Conservation (phyloP, 1,284 basidiomycete species). For the Tilletia caries region DNA sequence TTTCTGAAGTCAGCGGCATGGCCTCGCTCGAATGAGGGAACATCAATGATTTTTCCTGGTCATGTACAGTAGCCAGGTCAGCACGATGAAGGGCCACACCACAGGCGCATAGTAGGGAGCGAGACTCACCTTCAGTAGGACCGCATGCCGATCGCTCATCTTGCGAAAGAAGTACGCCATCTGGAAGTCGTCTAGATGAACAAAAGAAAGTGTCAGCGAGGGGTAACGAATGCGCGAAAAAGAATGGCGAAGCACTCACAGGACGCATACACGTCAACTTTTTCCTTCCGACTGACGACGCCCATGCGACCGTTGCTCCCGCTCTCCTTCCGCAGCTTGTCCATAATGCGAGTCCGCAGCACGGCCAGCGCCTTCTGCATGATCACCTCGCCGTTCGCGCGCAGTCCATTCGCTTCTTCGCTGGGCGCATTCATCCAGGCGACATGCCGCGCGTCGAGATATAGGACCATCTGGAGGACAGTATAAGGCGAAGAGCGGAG, state of each 20-base stretch:
- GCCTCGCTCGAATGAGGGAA: neutral
- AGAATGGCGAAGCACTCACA: slow-evolving; percentile 15
- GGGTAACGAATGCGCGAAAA: slow-evolving; percentile 21
- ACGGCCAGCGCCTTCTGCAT: slow-evolving; percentile 21
- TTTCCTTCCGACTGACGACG: slow-evolving; percentile 39
- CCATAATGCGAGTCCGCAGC: slow-evolving; percentile 37
- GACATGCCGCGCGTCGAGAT: slow-evolving; percentile 54
- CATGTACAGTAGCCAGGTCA: neutral
- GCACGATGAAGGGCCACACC: neutral
- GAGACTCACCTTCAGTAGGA: slow-evolving; percentile 49
- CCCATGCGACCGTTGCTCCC: slow-evolving; percentile 23
- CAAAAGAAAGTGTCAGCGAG: neutral
- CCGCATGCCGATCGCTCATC: slow-evolving; percentile 51
- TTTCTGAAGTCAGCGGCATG: neutral
- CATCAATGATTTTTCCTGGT: neutral
- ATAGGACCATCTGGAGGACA: slow-evolving; percentile 54
- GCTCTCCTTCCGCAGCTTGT: slow-evolving; percentile 49
- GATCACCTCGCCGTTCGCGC: slow-evolving; percentile 1
- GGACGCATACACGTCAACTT: slow-evolving; percentile 51
- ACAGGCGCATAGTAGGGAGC: neutral
- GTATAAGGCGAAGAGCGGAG: slow-evolving; percentile 52
- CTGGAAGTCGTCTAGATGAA: slow-evolving; percentile 38
- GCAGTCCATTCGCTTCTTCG: slow-evolving; percentile 17
- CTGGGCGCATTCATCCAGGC: slow-evolving; percentile 53
- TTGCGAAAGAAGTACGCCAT: slow-evolving; percentile 55